These are phyloP conservation scores for Trypanosoma mega DNA, from an alignment of 208 protist genomes.

Conservation along the genomic window DNA sequence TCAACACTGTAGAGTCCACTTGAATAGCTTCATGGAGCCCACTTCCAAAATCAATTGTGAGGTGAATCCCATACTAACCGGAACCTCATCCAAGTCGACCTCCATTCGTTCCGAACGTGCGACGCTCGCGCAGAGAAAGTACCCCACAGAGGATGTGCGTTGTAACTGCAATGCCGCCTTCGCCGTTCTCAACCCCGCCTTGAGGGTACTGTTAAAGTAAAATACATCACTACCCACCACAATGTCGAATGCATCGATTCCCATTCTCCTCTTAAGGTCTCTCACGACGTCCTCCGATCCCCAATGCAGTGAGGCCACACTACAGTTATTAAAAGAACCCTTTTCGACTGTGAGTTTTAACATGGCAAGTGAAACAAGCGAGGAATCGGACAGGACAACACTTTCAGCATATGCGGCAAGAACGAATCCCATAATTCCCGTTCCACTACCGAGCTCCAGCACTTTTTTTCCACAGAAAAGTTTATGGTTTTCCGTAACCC, in stretches of 20 bases:
- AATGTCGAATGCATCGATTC: conserved; percentile 37
- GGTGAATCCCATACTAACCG: conserved; percentile 27
- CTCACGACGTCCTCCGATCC: conserved; percentile 31
- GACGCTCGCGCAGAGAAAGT: conserved; percentile 46
- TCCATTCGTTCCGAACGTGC: conserved; percentile 61
- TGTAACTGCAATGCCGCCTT: conserved; percentile 20
- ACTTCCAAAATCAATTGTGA: conserved; percentile 15
- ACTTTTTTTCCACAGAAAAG: conserved; percentile 40
- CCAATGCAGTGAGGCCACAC: conserved; percentile 35
- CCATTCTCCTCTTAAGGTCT: conserved; percentile 19
- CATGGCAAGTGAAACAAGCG: conserved; percentile 49
- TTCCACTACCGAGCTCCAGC: conserved; percentile 64
- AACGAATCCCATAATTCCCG: conserved; percentile 41
- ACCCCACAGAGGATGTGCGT: conserved; percentile 4
- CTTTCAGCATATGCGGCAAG: conserved; percentile 26
- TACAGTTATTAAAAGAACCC: conserved; percentile 25
- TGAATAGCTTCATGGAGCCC: conserved; percentile 34
- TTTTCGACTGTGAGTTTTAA: conserved; percentile 17
- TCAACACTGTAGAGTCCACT: conserved; percentile 29
- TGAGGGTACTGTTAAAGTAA: conserved; percentile 47
- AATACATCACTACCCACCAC: conserved; percentile 71
- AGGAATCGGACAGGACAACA: conserved; percentile 52
- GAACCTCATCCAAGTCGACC: conserved; percentile 38
- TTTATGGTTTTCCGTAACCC: conserved; percentile 25
- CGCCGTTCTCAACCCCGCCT: conserved; percentile 36